Conservation (phyloP, 208 protist genomes). For the Wallacemonas sp. region DNA sequence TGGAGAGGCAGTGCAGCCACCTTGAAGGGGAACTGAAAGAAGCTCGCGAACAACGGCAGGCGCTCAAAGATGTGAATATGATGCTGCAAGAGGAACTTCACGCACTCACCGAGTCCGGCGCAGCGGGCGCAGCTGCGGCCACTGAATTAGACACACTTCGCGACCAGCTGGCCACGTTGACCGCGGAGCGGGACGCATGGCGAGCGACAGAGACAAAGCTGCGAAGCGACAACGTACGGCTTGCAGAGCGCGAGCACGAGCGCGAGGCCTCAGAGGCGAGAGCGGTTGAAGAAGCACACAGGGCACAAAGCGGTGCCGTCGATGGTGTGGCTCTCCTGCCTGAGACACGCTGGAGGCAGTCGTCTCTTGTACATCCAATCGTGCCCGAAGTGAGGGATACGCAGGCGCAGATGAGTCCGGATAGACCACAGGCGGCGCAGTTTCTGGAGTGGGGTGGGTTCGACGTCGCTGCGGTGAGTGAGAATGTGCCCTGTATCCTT, state of each 20-base stretch:
- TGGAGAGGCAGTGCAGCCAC: not conserved
- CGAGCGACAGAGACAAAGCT: conserved; percentile 2
- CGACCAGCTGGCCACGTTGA: not conserved
- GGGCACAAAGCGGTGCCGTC: too few relatives aligned
- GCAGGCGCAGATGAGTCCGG: not conserved
- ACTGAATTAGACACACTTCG: not conserved
- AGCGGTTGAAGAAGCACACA: too few relatives aligned
- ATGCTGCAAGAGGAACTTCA: conserved; percentile 4
- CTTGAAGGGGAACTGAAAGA: conserved; percentile 1
- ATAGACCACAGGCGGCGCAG: not conserved
- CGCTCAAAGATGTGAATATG: conserved; percentile 2
- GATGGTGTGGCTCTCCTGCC: too few relatives aligned
- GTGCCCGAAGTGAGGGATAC: conserved; percentile 2
- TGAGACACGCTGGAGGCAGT: not conserved
- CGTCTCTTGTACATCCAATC: conserved; percentile 23
- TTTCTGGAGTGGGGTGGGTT: conserved; percentile 33
- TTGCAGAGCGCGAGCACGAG: too few relatives aligned
- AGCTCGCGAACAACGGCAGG: not conserved
- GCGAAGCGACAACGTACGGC: too few relatives aligned
- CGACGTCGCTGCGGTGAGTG: conserved; percentile 26
- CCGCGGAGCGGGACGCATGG: conserved; percentile 6
- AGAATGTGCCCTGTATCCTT: conserved; percentile 39
- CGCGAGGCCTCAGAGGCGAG: too few relatives aligned
- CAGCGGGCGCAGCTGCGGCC: not conserved
- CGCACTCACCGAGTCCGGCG: too few relatives aligned